Percentiles rank a stretch among this genome's conserved stretches.
phyloP scores from a whole-genome alignment of 2,329 filamentous ascomycete species.

The Corynespora cassiicola region DNA sequence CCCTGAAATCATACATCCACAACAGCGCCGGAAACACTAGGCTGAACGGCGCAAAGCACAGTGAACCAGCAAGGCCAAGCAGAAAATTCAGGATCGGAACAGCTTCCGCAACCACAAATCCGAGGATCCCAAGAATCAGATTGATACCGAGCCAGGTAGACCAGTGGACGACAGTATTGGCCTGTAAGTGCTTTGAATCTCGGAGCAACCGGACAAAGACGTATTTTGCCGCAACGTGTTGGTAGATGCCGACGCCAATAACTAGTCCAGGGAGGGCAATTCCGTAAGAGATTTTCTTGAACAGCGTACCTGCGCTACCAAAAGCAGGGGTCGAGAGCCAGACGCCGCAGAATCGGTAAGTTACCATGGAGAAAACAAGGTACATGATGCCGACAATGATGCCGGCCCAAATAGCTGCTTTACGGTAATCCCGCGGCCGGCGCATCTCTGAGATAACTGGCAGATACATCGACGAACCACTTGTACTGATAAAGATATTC shows the following conservation, averaged over 20 bases:
- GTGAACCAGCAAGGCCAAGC: too few relatives aligned
- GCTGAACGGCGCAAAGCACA: too few relatives aligned
- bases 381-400: conserved; percentile 65
- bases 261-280: conserved; percentile 54
- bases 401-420: conserved; percentile 66
- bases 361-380: conserved; percentile 68
- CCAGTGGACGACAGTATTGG: conserved; percentile 10
- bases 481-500: conserved; percentile 7
- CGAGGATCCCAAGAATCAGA: too few relatives aligned
- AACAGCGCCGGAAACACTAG: too few relatives aligned
- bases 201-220: conserved; percentile 70
- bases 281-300: conserved; percentile 70
- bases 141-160: conserved; percentile 12
- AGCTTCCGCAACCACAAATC: too few relatives aligned
- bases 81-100: too few relatives aligned
- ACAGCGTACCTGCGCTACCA: conserved; percentile 60
- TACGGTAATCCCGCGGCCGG: conserved; percentile 63
- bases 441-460: conserved; percentile 68
- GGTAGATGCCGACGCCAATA: conserved; percentile 6
- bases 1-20: too few relatives aligned
- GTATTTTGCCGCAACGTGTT: conserved; percentile 7
- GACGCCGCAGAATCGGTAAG: conserved; percentile 69
- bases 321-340: conserved; percentile 69
- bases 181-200: conserved; percentile 67
- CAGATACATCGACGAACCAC: conserved; percentile 38